Base-by-base conservation (phyloP, 1,284 basidiomycete species). In the Porodaedalea pini region DNA sequence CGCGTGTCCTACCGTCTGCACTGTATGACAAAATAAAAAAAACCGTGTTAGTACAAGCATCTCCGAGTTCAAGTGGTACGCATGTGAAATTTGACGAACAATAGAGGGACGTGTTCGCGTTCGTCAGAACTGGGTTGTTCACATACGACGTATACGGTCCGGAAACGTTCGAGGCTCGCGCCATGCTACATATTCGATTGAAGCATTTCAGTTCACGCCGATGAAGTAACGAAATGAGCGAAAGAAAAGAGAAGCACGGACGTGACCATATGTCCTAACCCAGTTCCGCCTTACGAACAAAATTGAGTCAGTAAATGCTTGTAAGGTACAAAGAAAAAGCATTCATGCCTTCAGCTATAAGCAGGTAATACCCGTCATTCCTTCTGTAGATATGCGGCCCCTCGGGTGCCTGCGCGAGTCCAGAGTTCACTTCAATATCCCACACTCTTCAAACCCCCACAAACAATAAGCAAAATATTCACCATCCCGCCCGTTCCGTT, bases 331-430 rank as follows among this genome's bases (percentile, higher is more conserved):
- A 47, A 23, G 53, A 10, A 27, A 47, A 25, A 23, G 10, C 13
- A 6, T 11, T 29, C 41, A 6, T 43, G 70, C 73, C 75, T 71
- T 77, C 75, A 11, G 75, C 75, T 55, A 76, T 73, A 41, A 76
- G 65, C 19, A 77, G 64, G 51, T 76, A 76, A 57, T 76, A 77
- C 4, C 69, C 74, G 2, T 65, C 67, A 55, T 76, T 71, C 61
- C 75, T 68, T 40, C 64, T 65, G 60, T 75, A 75, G 6, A 77
- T 54, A 64, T 76, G 75, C 37, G 75, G 75, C 21, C 74, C 75
- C 63, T 76, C 73, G 1, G 75, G 75, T 17, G 67, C 32, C 71
- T 75, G 11, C 70, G 69, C 3, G 61, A 19, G n/a, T n/a, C n/a
- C n/a, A n/a, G n/a, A n/a, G n/a, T n/a, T n/a, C n/a, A n/a, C n/a